A percentile compares a stretch with the other conserved stretches of the same genome.
phyloP scores from a whole-genome alignment of 805 yeast species.

The Metschnikowia anglica region DNA sequence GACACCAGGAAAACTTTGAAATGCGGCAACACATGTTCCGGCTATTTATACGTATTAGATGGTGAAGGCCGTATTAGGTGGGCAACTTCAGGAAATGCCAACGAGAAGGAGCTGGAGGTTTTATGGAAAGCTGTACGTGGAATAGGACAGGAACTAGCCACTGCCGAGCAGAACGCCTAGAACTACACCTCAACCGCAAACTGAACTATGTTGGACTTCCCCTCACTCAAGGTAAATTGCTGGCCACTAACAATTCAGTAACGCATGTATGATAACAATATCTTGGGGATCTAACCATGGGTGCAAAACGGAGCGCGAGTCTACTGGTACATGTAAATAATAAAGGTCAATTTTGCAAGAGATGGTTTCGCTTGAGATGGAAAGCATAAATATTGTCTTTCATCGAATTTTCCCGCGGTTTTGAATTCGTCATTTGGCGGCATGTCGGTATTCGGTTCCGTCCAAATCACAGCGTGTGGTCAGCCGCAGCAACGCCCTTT shows the following conservation, averaged over 20 bases:
- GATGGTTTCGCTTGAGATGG: too few species aligned
- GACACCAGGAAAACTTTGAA: slow-evolving; percentile 57
- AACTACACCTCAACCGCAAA: neutral
- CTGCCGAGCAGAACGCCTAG: neutral
- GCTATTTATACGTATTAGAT: slow-evolving; percentile 81
- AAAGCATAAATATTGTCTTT: too few species aligned
- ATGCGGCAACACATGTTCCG: slow-evolving; percentile 76
- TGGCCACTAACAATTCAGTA: too few species aligned
- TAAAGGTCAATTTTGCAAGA: too few species aligned
- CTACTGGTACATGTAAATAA: neutral
- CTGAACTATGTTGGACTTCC: too few species aligned
- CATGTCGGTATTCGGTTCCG: too few species aligned
- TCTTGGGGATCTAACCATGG: neutral
- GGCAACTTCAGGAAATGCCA: slow-evolving; percentile 86
- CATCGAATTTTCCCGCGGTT: too few species aligned
- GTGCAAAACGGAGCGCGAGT: slow-evolving; percentile 1
- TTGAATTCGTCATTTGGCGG: too few species aligned
- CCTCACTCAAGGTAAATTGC: too few species aligned
- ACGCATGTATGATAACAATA: neutral
- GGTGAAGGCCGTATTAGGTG: slow-evolving; percentile 74
- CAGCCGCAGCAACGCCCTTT: too few species aligned
- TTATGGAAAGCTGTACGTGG: slow-evolving; percentile 69
- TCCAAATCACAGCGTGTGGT: too few species aligned
- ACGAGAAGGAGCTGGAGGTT: slow-evolving; percentile 58
- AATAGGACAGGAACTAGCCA: slow-evolving; percentile 47